phyloP scores from a whole-genome alignment of 2,329 filamentous ascomycete genomes.

The Talaromyces sp. region DNA sequence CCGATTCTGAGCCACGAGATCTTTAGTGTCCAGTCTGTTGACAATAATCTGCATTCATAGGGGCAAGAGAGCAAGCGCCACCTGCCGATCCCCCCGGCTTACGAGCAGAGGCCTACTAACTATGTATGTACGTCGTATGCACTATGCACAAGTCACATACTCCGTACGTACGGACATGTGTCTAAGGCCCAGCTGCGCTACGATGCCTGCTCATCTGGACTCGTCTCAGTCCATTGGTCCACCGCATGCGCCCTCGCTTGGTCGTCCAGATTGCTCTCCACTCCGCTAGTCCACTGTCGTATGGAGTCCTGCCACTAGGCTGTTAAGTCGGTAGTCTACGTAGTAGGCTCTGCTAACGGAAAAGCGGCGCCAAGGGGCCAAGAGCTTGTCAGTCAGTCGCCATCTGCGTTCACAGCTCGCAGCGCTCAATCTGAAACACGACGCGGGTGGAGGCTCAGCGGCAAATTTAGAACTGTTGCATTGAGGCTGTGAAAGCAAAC shows the following conservation, averaged over 20 bases:
- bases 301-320: not conserved
- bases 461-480: not conserved
- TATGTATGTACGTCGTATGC: too few relatives aligned
- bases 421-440: not conserved
- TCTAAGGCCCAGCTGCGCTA: not conserved
- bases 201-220: not conserved
- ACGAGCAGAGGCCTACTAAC: not conserved
- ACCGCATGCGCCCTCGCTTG: constrained; percentile 2
- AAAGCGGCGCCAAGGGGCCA: not conserved
- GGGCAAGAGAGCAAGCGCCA: constrained; percentile 9
- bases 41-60: not conserved
- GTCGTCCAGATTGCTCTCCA: not conserved
- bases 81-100: constrained; percentile 14
- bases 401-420: not conserved
- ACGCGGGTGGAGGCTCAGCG: constrained; percentile 6
- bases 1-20: too few relatives aligned
- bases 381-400: not conserved
- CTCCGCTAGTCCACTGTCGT: not conserved
- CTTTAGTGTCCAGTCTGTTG: not conserved
- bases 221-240: constrained; percentile 7
- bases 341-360: not conserved
- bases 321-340: too few relatives aligned
- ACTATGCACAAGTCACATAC: too few relatives aligned
- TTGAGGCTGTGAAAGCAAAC: not conserved
- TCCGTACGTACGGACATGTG: not conserved